Conservation (phyloP, 2,329 filamentous ascomycete genomes). For the Aspergillus intermedius region DNA sequence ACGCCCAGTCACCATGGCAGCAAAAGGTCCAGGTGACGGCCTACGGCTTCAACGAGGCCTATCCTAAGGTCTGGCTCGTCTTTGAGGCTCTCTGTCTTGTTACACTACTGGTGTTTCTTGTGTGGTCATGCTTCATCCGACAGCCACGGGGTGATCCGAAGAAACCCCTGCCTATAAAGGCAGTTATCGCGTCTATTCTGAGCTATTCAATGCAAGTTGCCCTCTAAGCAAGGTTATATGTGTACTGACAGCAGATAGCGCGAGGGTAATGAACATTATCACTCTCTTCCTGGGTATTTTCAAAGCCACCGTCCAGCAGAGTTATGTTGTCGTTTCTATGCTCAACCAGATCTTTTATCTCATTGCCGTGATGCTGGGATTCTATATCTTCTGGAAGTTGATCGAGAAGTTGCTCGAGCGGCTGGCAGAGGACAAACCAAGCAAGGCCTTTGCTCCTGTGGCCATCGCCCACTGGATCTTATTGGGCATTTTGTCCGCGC, state of each 20-base stretch:
- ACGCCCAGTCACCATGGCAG: not conserved
- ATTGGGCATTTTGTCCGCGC: slow-evolving; percentile 4
- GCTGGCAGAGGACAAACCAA: slow-evolving; percentile 6
- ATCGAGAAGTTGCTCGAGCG: slow-evolving; percentile 13
- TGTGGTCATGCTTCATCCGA: slow-evolving; percentile 13
- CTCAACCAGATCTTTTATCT: slow-evolving; percentile 13
- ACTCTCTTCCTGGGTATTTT: slow-evolving; percentile 11
- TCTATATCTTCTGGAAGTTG: slow-evolving; percentile 16
- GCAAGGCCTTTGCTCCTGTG: slow-evolving; percentile 10
- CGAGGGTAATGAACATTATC: slow-evolving; percentile 5
- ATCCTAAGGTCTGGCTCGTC: slow-evolving; percentile 5
- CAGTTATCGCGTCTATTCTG: slow-evolving; percentile 8
- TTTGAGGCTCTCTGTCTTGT: slow-evolving; percentile 14
- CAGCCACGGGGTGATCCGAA: slow-evolving; percentile 2
- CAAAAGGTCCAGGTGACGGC: not conserved
- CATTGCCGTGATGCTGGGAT: slow-evolving; percentile 8
- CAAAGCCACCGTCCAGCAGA: slow-evolving; percentile 10
- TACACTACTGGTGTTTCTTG: slow-evolving; percentile 12
- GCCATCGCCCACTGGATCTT: slow-evolving; percentile 12
- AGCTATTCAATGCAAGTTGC: slow-evolving; percentile 8
- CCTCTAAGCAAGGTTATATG: not conserved
- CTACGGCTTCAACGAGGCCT: not conserved
- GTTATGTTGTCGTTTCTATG: slow-evolving; percentile 16
- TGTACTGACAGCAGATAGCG: slow-evolving; percentile 8
- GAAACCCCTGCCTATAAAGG: slow-evolving; percentile 8